phyloP scores from a whole-genome alignment of 208 protist genomes.

The Wallacemonas sp. region DNA sequence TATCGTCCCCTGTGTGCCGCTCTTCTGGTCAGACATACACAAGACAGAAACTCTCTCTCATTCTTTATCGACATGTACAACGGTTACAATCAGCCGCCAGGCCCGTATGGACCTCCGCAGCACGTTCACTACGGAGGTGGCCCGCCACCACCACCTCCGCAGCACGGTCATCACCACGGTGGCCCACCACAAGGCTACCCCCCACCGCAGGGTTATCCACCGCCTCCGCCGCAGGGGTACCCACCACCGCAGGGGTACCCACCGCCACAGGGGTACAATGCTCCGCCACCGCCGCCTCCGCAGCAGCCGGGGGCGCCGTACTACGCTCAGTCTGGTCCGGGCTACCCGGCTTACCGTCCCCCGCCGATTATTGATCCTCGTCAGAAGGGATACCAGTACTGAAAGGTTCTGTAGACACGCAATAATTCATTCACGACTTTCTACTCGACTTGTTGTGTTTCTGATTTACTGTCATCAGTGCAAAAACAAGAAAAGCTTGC shows the following conservation, averaged over 20 bases:
- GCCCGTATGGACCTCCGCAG: neutral
- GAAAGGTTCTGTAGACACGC: neutral
- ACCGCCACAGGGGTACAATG: conserved; percentile 17
- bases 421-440: neutral
- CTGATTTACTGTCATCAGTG: neutral
- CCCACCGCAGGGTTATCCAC: conserved; percentile 1
- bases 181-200: conserved; percentile 13
- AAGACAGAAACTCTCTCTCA: neutral
- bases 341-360: conserved; percentile 14
- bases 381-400: conserved; percentile 19
- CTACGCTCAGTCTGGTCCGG: conserved; percentile 21
- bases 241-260: conserved; percentile 13
- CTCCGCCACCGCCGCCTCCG: conserved; percentile 12
- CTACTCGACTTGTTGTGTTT: conserved; percentile 6
- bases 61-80: neutral
- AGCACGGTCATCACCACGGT: neutral
- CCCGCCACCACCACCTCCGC: neutral
- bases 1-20: no score
- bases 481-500: no score
- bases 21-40: no score
- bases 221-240: conserved; percentile 9
- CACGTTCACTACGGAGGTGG: neutral
- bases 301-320: conserved; percentile 13
- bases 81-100: neutral
- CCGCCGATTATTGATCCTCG: conserved; percentile 19